Conservation (phyloP, 257 asterid genomes). For the Capsicum pubescens region DNA sequence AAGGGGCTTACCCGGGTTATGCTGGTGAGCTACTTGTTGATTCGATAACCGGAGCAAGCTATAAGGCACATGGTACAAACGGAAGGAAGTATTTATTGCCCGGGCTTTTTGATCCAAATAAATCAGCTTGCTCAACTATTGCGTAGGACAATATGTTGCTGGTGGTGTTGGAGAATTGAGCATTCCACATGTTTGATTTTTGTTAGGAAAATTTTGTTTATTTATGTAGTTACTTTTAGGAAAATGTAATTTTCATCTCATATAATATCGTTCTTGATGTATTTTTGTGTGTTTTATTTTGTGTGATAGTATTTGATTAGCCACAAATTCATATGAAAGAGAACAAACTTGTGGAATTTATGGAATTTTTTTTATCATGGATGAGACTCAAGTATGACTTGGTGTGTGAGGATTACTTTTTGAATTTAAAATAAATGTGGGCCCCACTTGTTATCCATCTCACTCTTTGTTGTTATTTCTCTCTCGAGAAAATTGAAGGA, state of each 20-base stretch:
- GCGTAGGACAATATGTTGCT: constrained; percentile 41
- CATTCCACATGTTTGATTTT: not conserved
- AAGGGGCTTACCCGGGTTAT: constrained; percentile 80
- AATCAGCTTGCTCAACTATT: constrained; percentile 62
- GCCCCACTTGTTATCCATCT: no score
- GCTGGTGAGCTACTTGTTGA: constrained; percentile 72
- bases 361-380: no score
- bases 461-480: no score
- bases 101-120: constrained; percentile 64
- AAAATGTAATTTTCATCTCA: not conserved
- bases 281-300: not conserved
- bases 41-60: constrained; percentile 67
- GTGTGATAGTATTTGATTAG: not conserved
- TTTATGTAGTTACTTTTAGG: not conserved
- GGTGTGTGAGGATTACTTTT: no score
- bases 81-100: constrained; percentile 68
- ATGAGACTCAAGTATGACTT: no score
- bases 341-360: not conserved
- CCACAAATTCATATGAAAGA: not conserved
- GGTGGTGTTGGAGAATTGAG: constrained; percentile 31
- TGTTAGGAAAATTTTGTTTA: not conserved
- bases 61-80: constrained; percentile 65
- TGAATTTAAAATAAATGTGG: no score
- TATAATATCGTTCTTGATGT: not conserved
- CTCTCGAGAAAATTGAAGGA: no score